These are phyloP conservation scores for Tylopilus plumbeoviolaceoides DNA, from an alignment of 768 basidiomycete species.

Conservation along the genomic window DNA sequence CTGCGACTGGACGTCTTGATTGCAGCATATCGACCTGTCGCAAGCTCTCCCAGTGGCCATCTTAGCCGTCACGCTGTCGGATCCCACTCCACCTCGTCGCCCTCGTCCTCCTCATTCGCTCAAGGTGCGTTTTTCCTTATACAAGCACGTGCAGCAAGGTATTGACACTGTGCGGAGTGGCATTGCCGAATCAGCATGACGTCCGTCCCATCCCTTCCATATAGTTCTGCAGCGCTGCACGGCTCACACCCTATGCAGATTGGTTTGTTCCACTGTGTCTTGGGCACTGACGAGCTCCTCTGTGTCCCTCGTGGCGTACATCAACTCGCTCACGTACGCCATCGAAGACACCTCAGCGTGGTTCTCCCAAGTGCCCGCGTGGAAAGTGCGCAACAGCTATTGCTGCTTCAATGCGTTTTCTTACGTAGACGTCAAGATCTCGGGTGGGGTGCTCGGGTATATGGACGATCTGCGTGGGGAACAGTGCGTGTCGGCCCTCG, in stretches of 20 bases:
- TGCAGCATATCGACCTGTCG: no score
- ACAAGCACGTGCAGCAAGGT: constrained; percentile 59
- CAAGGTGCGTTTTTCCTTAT: no score
- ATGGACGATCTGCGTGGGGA: constrained; percentile 95
- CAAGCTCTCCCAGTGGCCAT: no score
- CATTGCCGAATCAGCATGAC: constrained; percentile 69
- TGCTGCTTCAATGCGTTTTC: constrained; percentile 99
- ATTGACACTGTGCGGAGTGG: no score
- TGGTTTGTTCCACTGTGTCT: constrained; percentile 95
- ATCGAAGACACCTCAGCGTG: constrained; percentile 89
- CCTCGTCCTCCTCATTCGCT: no score
- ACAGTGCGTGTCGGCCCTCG: constrained; percentile 48
- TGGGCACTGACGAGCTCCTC: constrained; percentile 99
- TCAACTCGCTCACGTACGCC: constrained; percentile 95
- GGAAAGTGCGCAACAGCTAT: constrained; percentile 93
- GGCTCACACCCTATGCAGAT: constrained; percentile 35
- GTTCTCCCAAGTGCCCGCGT: constrained; percentile 81
- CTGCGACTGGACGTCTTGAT: no score
- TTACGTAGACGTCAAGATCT: constrained; percentile 96
- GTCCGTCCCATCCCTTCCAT: constrained; percentile 42
- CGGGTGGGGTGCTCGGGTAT: constrained; percentile 95
- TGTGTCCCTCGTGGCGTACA: constrained; percentile 94
- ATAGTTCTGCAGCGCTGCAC: no score
- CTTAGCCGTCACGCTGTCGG: no score
- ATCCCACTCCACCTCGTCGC: no score